Percentiles rank a stretch among this genome's conserved stretches.
Conservation (phyloP, 106 monocot species). For the Apostasia shenzhenica region DNA sequence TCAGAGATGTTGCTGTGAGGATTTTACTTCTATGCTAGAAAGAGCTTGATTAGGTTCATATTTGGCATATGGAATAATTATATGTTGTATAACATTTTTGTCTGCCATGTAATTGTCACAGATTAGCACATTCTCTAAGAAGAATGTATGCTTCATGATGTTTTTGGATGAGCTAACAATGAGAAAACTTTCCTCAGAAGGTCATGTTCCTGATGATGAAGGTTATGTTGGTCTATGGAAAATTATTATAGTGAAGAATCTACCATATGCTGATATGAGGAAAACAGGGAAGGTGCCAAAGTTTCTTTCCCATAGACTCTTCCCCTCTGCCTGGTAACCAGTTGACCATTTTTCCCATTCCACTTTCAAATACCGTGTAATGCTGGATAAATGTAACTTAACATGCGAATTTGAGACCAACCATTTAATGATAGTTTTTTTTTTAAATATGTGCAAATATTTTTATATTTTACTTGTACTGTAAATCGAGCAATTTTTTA, state of each 20-base stretch:
- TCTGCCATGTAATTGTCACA: conserved; percentile 25
- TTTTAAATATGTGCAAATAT: no score
- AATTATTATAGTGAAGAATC: conserved; percentile 62
- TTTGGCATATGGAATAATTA: background rate
- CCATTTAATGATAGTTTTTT: no score
- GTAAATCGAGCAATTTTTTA: no score
- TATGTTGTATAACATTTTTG: background rate
- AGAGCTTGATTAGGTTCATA: background rate
- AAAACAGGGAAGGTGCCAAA: conserved; percentile 83
- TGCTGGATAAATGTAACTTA: no score
- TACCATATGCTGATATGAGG: conserved; percentile 80
- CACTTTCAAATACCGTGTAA: no score
- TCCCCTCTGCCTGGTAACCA: conserved; percentile 63
- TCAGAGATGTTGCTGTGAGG: no score
- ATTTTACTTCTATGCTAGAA: no score
- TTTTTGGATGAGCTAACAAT: conserved; percentile 79
- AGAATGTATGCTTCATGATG: conserved; percentile 87
- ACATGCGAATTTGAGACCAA: no score
- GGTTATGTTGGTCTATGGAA: conserved; percentile 87
- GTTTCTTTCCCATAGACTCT: conserved; percentile 80
- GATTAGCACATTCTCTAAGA: conserved; percentile 73
- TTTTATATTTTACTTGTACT: no score
- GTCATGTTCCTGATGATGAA: conserved; percentile 59
- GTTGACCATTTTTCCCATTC: no score
- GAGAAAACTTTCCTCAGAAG: conserved; percentile 71